phyloP scores from a whole-genome alignment of 106 monocot species.

The Allium cepa region DNA sequence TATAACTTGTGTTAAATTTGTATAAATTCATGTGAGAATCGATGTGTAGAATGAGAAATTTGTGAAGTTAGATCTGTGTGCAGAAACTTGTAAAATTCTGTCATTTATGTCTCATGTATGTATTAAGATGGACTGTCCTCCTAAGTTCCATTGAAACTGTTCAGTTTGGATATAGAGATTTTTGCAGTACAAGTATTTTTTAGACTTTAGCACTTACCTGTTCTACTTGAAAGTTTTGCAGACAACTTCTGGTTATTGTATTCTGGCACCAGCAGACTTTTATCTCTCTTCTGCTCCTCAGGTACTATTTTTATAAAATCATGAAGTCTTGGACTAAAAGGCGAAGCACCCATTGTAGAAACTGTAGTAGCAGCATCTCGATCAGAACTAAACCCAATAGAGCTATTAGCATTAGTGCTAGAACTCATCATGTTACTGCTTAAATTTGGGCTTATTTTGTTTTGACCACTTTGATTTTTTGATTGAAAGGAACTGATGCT shows the following conservation, averaged over 20 bases:
- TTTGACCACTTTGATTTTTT: not conserved
- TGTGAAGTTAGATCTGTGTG: too few relatives aligned
- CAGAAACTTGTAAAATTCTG: too few relatives aligned
- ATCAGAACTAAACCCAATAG: constrained; percentile 2
- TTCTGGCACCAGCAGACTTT: not conserved
- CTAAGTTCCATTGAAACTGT: not conserved
- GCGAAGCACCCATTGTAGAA: not conserved
- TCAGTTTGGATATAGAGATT: not conserved
- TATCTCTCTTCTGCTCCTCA: not conserved
- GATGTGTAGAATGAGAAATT: too few relatives aligned
- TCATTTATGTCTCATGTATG: too few relatives aligned
- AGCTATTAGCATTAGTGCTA: not conserved
- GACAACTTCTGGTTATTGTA: not conserved
- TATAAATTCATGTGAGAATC: too few relatives aligned
- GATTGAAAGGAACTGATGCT: not conserved
- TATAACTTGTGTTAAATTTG: too few relatives aligned
- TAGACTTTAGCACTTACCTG: not conserved
- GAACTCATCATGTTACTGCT: not conserved
- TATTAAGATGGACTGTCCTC: too few relatives aligned
- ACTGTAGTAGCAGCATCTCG: not conserved
- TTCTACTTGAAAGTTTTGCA: not conserved
- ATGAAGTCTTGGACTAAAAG: not conserved
- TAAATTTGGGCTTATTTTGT: not conserved
- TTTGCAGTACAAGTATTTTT: not conserved
- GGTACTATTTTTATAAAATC: not conserved